These are phyloP conservation scores for Taxillus chinensis DNA, from an alignment of 164 flowering plant species.

Conservation along the genomic window DNA sequence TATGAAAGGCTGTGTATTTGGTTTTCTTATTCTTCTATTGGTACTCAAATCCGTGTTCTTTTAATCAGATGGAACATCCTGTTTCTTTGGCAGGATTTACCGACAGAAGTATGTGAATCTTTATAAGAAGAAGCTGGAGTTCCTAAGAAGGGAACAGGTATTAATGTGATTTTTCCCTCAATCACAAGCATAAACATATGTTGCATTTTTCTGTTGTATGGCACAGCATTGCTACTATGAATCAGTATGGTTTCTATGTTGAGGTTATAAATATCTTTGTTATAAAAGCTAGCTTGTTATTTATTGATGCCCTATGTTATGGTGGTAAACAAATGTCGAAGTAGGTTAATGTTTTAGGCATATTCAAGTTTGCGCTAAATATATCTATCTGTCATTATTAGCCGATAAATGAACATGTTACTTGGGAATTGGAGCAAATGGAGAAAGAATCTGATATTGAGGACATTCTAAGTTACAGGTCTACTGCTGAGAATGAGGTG, in stretches of 20 bases:
- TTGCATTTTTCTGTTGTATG: too few species aligned
- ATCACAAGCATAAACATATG: too few species aligned
- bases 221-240: too few species aligned
- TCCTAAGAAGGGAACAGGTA: slow-evolving; percentile 68
- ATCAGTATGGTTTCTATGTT: too few species aligned
- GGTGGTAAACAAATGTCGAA: too few species aligned
- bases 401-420: slow-evolving; percentile 49
- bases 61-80: not conserved
- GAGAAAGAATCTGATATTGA: slow-evolving; percentile 79
- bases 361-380: not conserved
- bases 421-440: slow-evolving; percentile 67
- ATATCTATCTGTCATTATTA: slow-evolving; percentile 17
- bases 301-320: too few species aligned
- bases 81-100: slow-evolving; percentile 27
- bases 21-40: too few species aligned
- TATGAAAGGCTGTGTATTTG: too few species aligned
- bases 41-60: not conserved
- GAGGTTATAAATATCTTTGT: too few species aligned
- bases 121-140: slow-evolving; percentile 63
- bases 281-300: too few species aligned
- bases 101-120: slow-evolving; percentile 68
- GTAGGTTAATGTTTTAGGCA: not conserved
- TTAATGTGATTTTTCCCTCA: not conserved
- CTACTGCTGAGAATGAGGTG: slow-evolving; percentile 68
- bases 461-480: slow-evolving; percentile 74